Conservation (phyloP, 352 stramenopile genomes). For the Phytophthora pseudosyringae region DNA sequence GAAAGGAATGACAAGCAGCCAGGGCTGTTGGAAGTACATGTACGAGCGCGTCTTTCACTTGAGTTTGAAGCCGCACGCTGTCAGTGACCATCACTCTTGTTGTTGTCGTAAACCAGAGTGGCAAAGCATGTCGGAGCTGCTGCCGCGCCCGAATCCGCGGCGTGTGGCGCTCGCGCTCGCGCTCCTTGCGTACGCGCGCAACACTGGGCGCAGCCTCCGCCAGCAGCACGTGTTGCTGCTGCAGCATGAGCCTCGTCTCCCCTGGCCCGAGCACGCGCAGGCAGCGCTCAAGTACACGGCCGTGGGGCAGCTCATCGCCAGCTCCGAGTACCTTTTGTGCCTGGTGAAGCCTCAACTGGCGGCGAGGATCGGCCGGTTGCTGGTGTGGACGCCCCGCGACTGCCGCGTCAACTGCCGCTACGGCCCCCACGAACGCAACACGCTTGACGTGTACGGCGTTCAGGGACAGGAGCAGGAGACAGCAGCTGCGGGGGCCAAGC, state of each 20-base stretch:
- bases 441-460: slow-evolving; percentile 68
- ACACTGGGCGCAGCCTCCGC: slow-evolving; percentile 21
- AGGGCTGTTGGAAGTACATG: slow-evolving; percentile 9
- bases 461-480: slow-evolving; percentile 8
- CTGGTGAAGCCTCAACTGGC: slow-evolving; percentile 60
- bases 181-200: slow-evolving; percentile 33
- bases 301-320: slow-evolving; percentile 53
- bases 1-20: slow-evolving; percentile 7
- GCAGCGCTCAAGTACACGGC: slow-evolving; percentile 56
- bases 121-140: slow-evolving; percentile 11
- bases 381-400: slow-evolving; percentile 47
- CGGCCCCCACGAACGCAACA: slow-evolving; percentile 57
- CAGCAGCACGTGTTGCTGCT: slow-evolving; percentile 36
- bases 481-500: slow-evolving; percentile 26
- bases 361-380: slow-evolving; percentile 46
- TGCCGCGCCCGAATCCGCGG: slow-evolving; percentile 6
- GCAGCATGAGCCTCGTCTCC: slow-evolving; percentile 26
- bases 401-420: slow-evolving; percentile 46
- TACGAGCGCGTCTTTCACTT: not conserved
- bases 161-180: slow-evolving; percentile 23
- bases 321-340: slow-evolving; percentile 61
- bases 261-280: slow-evolving; percentile 14
- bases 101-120: slow-evolving; percentile 23
- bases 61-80: no score
- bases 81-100: slow-evolving; percentile 7